These are phyloP conservation scores for Rhizopogon salebrosus DNA, from an alignment of 768 basidiomycete species.

Conservation along the genomic window DNA sequence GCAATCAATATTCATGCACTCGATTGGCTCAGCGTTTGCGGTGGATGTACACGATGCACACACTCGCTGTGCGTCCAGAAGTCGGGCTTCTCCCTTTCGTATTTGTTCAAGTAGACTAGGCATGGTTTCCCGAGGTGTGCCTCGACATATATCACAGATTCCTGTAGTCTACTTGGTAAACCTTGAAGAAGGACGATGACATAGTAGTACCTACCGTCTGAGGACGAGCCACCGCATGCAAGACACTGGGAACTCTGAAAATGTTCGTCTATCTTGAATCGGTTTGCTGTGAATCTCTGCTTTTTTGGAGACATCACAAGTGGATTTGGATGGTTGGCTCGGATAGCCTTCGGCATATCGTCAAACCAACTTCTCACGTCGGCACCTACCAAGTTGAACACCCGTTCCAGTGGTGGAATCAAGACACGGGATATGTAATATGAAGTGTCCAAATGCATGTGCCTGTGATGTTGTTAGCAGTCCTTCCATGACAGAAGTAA, in stretches of 20 bases:
- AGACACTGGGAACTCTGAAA: slow-evolving; percentile 69
- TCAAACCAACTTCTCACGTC: slow-evolving; percentile 85
- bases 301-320: slow-evolving; percentile 32
- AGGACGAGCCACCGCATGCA: slow-evolving; percentile 54
- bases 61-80: slow-evolving; percentile 55
- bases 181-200: neutral
- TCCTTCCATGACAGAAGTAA: neutral
- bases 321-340: slow-evolving; percentile 30
- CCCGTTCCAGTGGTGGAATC: slow-evolving; percentile 84
- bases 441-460: slow-evolving; percentile 71
- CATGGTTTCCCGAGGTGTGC: slow-evolving; percentile 47
- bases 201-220: slow-evolving; percentile 36
- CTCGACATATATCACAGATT: slow-evolving; percentile 61
- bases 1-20: slow-evolving; percentile 86
- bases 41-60: slow-evolving; percentile 68
- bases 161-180: slow-evolving; percentile 28
- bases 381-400: slow-evolving; percentile 88
- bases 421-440: slow-evolving; percentile 88
- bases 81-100: slow-evolving; percentile 47
- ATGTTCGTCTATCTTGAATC: slow-evolving; percentile 66
- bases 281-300: slow-evolving; percentile 26
- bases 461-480: slow-evolving; percentile 31
- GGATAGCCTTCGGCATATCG: slow-evolving; percentile 70
- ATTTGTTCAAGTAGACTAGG: slow-evolving; percentile 51
- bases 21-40: slow-evolving; percentile 50